Conservation (phyloP, 1,284 basidiomycete species). For the Abortiporus biennis region DNA sequence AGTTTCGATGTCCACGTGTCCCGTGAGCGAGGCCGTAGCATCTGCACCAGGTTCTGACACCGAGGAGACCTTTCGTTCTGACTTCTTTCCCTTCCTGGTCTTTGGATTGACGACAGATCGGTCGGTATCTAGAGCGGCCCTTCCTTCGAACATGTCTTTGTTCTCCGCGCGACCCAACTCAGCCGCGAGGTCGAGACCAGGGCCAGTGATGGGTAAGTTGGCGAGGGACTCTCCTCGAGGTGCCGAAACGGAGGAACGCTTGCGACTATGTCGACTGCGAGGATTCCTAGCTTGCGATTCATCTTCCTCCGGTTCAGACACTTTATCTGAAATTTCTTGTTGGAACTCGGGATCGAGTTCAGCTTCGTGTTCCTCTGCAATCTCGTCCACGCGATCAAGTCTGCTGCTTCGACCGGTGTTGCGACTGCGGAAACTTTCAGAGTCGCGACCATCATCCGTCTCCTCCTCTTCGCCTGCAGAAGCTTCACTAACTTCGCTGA, state of each 20-base stretch:
- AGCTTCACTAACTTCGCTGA: constrained; percentile 31
- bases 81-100: constrained; percentile 50
- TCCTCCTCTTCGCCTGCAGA: constrained; percentile 38
- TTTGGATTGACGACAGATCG: constrained; percentile 38
- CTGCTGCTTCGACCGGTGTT: constrained; percentile 42
- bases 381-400: constrained; percentile 28
- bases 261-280: constrained; percentile 46
- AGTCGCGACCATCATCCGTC: constrained; percentile 32
- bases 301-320: constrained; percentile 19
- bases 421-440: constrained; percentile 49
- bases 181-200: constrained; percentile 84
- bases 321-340: constrained; percentile 21
- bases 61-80: constrained; percentile 30
- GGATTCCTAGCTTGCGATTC: constrained; percentile 30
- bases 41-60: constrained; percentile 35
- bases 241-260: constrained; percentile 42
- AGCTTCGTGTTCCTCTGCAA: constrained; percentile 29
- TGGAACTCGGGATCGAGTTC: constrained; percentile 32
- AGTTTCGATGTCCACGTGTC: constrained; percentile 52
- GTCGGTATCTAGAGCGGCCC: constrained; percentile 45
- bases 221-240: constrained; percentile 70
- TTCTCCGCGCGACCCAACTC: constrained; percentile 87
- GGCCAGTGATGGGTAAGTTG: constrained; percentile 75
- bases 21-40: constrained; percentile 27
- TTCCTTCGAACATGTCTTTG: constrained; percentile 62